Conservation (phyloP, 331 rosid species). For the Malus hybrid region DNA sequence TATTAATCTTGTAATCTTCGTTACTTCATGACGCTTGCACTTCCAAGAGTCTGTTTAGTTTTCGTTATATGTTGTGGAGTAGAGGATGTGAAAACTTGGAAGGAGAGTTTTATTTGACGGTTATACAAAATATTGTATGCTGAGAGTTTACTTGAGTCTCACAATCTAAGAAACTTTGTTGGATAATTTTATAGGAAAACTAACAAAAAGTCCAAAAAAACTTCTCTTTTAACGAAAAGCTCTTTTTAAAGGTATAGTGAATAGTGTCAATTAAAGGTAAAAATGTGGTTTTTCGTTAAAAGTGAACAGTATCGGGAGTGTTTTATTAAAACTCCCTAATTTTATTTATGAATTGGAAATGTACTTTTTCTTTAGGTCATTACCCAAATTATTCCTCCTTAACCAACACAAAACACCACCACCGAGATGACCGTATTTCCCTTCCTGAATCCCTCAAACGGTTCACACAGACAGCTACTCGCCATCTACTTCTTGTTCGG, state of each 20-base stretch:
- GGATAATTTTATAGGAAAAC: conserved; percentile 8
- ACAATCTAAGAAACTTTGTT: conserved; percentile 4
- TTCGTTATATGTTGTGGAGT: conserved; percentile 15
- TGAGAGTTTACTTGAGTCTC: neutral
- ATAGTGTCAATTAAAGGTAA: too few species aligned
- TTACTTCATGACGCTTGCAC: neutral
- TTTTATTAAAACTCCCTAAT: neutral
- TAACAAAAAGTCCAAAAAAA: too few species aligned
- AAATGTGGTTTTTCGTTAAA: too few species aligned
- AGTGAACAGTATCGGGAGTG: too few species aligned
- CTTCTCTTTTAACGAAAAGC: too few species aligned
- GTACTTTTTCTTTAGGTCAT: conserved; percentile 17
- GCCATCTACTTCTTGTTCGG: conserved; percentile 35
- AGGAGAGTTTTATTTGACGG: conserved; percentile 1
- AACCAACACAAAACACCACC: conserved; percentile 14
- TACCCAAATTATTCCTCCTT: conserved; percentile 25
- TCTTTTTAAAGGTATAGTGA: too few species aligned
- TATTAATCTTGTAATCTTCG: conserved; percentile 13
- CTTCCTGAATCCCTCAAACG: neutral
- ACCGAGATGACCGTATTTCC: conserved; percentile 6
- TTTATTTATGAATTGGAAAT: conserved; percentile 13
- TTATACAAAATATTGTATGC: conserved; percentile 11
- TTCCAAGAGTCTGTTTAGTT: conserved; percentile 13
- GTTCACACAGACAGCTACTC: neutral
- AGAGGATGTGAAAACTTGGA: conserved; percentile 12